Base-by-base conservation (phyloP, 2,329 filamentous ascomycete genomes). In the Calonectria leucothoes region DNA sequence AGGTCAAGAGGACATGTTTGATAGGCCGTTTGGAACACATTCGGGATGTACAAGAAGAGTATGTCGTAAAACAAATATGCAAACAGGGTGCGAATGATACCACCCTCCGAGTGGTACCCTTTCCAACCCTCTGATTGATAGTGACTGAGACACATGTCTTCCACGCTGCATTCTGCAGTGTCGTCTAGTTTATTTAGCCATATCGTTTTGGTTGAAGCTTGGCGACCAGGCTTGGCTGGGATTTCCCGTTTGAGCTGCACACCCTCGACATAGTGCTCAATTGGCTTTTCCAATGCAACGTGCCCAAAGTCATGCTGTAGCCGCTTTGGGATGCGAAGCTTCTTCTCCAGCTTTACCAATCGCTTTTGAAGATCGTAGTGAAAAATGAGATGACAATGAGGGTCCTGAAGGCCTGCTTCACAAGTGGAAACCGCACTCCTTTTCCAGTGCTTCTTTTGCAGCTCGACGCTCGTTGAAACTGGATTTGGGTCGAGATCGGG, bases 321-420 rank as follows among this genome's bases (percentile, higher is more conserved):
- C 25, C 97, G 91, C 80, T 95, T 95, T 0, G 95, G 93, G 27
- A 98, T 91, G 74, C 94, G 95, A 8, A 98, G 88, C 42, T 91
- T 91, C 81, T 92, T 96, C 83, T 99, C 97, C 0, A 99, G 90
- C 84, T 98, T 98, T 64, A 91, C 90, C n/a, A 98, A 91, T 1
- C 97, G 93, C 83, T 98, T 98, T 83, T 98, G 96, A 8, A 99
- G 87, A 80, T 98, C 96, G 81, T 98, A 95, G 82, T 99, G 96
- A 82, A 95, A 96, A 72, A 98, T 97, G 29, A 98, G 85, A 83
- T 99, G 97, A 72, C 96, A 98, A 70, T 97, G 90, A 33, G 92
- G 92, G 79, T 99, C 97, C 82, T 98, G 93, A 0, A 99, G 88
- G 0, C 95, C 97, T 49, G 90, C 87, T 83, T 98, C 96, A 81